Percentiles rank a stretch among this genome's conserved stretches.
phyloP scores from a whole-genome alignment of 2,329 filamentous ascomycete species.

The Alternaria sp. region DNA sequence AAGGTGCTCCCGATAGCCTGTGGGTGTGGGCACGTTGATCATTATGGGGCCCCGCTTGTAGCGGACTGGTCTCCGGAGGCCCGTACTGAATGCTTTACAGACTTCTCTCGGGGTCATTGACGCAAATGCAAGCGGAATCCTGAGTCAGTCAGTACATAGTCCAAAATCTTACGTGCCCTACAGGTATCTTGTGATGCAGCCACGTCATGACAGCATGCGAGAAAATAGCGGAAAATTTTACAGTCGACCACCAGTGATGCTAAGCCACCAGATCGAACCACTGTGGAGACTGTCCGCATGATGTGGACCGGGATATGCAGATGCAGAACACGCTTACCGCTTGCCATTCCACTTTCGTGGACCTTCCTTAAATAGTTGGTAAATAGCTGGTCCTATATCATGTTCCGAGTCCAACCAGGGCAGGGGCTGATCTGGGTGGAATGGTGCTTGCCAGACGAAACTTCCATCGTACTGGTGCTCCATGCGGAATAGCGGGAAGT shows the following conservation, averaged over 20 bases:
- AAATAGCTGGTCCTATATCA: constrained; percentile 87
- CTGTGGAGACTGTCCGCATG: constrained; percentile 28
- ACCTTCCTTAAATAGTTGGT: constrained; percentile 96
- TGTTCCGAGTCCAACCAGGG: constrained; percentile 98
- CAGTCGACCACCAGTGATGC: constrained; percentile 13
- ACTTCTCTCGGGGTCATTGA: constrained; percentile 83
- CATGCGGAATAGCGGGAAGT: constrained; percentile 95
- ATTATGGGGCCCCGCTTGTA: constrained; percentile 83
- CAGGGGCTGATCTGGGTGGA: constrained; percentile 85
- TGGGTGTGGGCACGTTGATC: constrained; percentile 82
- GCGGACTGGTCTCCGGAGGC: constrained; percentile 75
- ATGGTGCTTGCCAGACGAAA: constrained; percentile 92
- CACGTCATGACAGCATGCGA: constrained; percentile 14
- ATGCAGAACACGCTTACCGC: constrained; percentile 57
- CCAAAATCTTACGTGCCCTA: constrained; percentile 21
- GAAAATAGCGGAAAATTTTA: constrained; percentile 15
- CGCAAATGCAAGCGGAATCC: constrained; percentile 90
- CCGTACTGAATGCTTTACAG: constrained; percentile 78
- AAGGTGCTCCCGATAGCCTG: constrained; percentile 87
- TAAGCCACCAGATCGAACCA: constrained; percentile 26
- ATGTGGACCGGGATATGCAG: constrained; percentile 28
- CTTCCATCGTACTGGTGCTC: constrained; percentile 82
- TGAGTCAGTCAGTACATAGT: constrained; percentile 46
- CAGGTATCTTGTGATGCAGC: constrained; percentile 6
- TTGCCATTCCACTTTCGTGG: constrained; percentile 80